Evolutionary conservation across 139 green algal genomes (phyloP).

Genomic region (Chlorella sp.): DNA sequence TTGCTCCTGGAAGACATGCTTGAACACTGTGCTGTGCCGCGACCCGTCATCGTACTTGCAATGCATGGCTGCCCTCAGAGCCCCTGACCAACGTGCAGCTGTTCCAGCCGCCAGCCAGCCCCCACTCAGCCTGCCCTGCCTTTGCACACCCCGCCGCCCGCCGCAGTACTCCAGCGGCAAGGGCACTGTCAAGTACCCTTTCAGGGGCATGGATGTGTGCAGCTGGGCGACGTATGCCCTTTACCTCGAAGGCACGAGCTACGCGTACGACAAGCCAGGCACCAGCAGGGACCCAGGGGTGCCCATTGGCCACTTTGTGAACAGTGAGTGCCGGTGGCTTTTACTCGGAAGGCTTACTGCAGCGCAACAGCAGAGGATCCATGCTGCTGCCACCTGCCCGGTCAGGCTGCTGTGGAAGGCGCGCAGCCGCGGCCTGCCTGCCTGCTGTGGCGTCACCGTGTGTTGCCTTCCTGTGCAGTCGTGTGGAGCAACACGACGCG

Average conservation of each 20-base stretch:
- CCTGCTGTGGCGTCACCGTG: too few species aligned
- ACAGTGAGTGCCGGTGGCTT: neutral
- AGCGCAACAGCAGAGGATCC: too few species aligned
- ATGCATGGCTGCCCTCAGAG: too few species aligned
- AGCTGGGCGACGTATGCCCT: neutral
- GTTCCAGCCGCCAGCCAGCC: neutral
- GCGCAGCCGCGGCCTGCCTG: neutral
- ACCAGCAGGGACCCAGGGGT: neutral
- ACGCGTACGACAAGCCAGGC: neutral
- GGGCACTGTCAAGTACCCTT: neutral
- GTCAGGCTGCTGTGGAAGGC: too few species aligned
- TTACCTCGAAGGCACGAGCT: slow-evolving; percentile 16
- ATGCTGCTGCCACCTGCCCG: neutral
- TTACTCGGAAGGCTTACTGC: neutral
- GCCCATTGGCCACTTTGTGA: neutral
- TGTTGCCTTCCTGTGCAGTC: neutral
- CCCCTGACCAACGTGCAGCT: too few species aligned
- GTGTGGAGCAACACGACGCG: neutral
- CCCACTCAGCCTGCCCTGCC: too few species aligned
- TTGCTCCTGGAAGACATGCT: too few species aligned
- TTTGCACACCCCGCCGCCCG: too few species aligned
- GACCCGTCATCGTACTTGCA: too few species aligned
- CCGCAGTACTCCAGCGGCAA: neutral
- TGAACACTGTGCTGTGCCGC: too few species aligned
- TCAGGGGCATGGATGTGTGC: slow-evolving; percentile 1